These are phyloP conservation scores for Trametes cinnabarina DNA, from an alignment of 768 basidiomycete genomes.

Conservation along the genomic window DNA sequence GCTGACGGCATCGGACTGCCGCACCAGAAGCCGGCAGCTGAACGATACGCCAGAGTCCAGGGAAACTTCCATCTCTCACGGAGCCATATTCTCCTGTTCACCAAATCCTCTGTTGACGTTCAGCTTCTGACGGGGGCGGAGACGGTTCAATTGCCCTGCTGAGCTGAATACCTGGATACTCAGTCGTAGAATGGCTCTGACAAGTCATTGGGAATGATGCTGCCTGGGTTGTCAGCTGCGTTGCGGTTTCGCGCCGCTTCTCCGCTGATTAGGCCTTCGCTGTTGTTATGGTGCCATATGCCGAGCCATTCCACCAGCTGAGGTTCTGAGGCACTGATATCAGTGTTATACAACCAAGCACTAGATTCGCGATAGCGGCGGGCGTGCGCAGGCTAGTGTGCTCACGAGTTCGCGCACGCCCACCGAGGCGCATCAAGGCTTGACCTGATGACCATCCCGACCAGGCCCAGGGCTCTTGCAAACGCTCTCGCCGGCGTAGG, in stretches of 20 bases:
- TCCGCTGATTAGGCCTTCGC: neutral
- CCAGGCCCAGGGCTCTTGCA: neutral
- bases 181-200: neutral
- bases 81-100: neutral
- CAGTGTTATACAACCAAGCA: too few relatives aligned
- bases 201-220: neutral
- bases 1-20: neutral
- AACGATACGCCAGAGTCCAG: neutral
- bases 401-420: neutral
- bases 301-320: neutral
- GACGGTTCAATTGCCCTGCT: neutral
- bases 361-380: too few relatives aligned
- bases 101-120: neutral
- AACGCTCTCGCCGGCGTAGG: neutral
- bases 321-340: neutral
- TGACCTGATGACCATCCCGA: neutral
- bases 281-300: neutral
- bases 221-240: neutral
- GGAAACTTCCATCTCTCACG: neutral
- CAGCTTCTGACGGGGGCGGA: conserved; percentile 12
- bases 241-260: neutral
- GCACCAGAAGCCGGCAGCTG: neutral
- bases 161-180: too few relatives aligned
- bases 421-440: neutral
- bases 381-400: neutral